Evolutionary conservation across 306 rosid genomes (phyloP), one percentile per base, ranked within the genome.

Genomic region (Lathyrus oleraceus): DNA sequence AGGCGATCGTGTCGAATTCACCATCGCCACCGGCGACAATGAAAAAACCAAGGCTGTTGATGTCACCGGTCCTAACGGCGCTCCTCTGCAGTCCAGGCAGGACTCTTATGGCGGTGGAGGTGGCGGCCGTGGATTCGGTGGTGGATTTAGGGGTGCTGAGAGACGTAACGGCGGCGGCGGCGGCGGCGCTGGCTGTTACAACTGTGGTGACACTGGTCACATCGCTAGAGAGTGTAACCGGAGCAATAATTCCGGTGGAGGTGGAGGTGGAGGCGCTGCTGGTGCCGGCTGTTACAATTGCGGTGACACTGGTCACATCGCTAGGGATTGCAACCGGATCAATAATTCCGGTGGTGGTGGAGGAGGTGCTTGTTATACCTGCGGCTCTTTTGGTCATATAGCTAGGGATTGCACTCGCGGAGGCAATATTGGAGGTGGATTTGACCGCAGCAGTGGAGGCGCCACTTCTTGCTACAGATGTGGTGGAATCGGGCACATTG

Each of bases 1-100:
- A 15, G 96, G 91, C 9, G 98, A 92, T 19, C 62, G 36, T 32
- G 98, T 92, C 9, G 95, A 89, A 83, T 92, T 78, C 82, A 36
- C 72, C 48, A 83, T 92, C 80, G 86, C 84, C 13, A 45, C 69
- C 2, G 85, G 83, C 6, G 95, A 85, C 1, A 83, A 82, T 65
- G 91, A 83, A n/a, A 92, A 88, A 63, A 85, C 88, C 66, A 89
- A 86, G 39, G 98, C 98, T 7, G 57, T 89, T 10, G 95, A 92
- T 11, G 98, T 92, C 16, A 86, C 94, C 0, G 89, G 89, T 5
- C 84, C 82, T 9, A 70, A 87, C 57, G 96, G 92, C 52, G 79
- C 85, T 14, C 63, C 92, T 8, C 73, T 91, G 5, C 85, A 75
- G 45, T 76, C 89, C 10, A 74, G 53, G 27, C 74, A 61, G 47